Evolutionary conservation across 2,329 filamentous ascomycete genomes (phyloP).

Genomic region (Claviceps cyperi): DNA sequence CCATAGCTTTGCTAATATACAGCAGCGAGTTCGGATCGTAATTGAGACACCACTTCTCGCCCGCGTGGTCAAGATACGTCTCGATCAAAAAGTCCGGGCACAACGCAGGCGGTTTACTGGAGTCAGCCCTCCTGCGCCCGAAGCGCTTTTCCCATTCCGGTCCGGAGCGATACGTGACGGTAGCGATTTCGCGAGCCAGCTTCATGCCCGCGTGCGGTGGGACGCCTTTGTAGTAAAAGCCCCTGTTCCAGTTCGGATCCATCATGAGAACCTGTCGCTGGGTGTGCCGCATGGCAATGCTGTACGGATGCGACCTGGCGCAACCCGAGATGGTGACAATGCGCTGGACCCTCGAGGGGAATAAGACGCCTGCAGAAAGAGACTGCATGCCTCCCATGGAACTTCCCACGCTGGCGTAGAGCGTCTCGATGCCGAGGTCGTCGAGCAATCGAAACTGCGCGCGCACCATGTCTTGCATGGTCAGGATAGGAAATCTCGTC

Average conservation of each 20-base stretch:
- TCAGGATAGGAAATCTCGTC: conserved; percentile 88
- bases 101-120: conserved; percentile 74
- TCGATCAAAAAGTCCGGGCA: conserved; percentile 97
- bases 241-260: conserved; percentile 92
- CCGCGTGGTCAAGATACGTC: conserved; percentile 94
- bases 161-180: conserved; percentile 89
- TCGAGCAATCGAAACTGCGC: conserved; percentile 88
- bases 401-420: conserved; percentile 86
- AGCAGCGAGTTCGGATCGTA: conserved; percentile 92
- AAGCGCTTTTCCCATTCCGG: conserved; percentile 97
- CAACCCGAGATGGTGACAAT: conserved; percentile 88
- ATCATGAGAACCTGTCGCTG: conserved; percentile 98
- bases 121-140: conserved; percentile 72
- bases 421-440: conserved; percentile 54
- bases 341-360: conserved; percentile 65
- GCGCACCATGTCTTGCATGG: conserved; percentile 93
- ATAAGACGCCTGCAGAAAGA: conserved; percentile 71
- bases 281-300: conserved; percentile 95
- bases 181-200: conserved; percentile 90
- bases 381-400: conserved; percentile 99
- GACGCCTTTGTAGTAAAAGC: conserved; percentile 79
- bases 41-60: conserved; percentile 94
- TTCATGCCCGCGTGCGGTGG: conserved; percentile 97
- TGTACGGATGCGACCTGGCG: conserved; percentile 89
- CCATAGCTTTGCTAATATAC: conserved; percentile 98